These are phyloP conservation scores for Phytophthora sp. DNA, from an alignment of 352 stramenopile genomes.

Conservation along the genomic window DNA sequence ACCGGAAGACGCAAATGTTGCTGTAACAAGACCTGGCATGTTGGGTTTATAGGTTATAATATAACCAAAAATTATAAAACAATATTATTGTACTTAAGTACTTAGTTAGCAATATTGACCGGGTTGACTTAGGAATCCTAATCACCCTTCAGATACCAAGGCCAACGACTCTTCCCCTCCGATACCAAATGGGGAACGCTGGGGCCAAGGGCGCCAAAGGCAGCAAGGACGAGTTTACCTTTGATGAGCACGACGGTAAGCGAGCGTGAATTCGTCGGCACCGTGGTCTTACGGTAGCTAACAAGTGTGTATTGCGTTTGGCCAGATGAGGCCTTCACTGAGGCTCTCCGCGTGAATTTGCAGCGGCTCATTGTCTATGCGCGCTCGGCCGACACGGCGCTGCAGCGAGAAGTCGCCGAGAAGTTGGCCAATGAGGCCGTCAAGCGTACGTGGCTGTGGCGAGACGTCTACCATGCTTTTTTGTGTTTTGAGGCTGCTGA, in stretches of 20 bases:
- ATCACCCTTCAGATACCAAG: no score
- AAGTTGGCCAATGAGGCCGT: conserved; percentile 96
- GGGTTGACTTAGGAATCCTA: no score
- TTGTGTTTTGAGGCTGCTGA: neutral
- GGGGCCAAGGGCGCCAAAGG: conserved; percentile 57
- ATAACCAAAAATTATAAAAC: no score
- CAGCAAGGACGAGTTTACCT: conserved; percentile 85
- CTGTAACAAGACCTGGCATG: no score
- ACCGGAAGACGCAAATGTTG: no score
- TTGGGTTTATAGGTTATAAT: no score
- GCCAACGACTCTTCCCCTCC: conserved; percentile 20
- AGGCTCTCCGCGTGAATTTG: conserved; percentile 89
- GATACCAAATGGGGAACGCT: conserved; percentile 57
- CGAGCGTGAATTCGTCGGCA: neutral
- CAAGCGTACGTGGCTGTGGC: conserved; percentile 67
- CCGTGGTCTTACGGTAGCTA: neutral
- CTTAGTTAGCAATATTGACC: no score
- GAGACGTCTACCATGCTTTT: neutral
- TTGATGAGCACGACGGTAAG: conserved; percentile 70
- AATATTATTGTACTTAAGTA: no score
- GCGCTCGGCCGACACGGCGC: conserved; percentile 87
- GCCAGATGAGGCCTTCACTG: conserved; percentile 88
- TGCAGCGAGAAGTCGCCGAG: conserved; percentile 94
- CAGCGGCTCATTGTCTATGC: conserved; percentile 93
- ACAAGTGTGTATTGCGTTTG: neutral